Base-by-base conservation (phyloP, 441 rosid genomes). In the Erodium texanum region DNA sequence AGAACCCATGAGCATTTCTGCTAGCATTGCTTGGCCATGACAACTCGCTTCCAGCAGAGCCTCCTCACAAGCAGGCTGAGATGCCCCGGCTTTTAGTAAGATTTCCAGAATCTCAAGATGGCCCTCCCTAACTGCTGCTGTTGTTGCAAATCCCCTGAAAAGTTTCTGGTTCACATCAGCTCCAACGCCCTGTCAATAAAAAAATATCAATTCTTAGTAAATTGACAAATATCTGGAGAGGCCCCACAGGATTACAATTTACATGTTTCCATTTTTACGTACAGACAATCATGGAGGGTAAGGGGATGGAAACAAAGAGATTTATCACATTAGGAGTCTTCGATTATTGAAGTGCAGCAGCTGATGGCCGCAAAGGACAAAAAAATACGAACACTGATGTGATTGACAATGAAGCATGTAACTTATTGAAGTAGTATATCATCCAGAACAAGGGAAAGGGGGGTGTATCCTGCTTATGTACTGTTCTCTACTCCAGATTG, bases 101-200 rank as follows among this genome's bases (percentile, higher is more conserved):
- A 89, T 84, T 80, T 92, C 88, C 81, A 94, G 78, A 71, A 94
- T 86, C 83, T 87, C 86, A 22, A 81, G 80, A 70, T 79, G 89
- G 79, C 90, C 93, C 84, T 89, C 98, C 79, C 99, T 87, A 64
- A 86, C 97, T 36, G 98, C 96, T 58, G 88, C 91, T 69, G 98
- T 88, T 24, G 94, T 86, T 24, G 99, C 94, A 68, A 77, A 92
- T 24, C 99, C 98, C 82, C 88, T 86, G 80, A 94, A 87, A 19
- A 91, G 88, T 79, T 86, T 89, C 89, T 85, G 96, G 84, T 89
- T 94, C 66, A 92, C 96, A 70, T 94, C 97, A 70, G 97, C 99
- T 68, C 99, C 98, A 65, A 74, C 50, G 74, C 85, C 82, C 98
- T 94, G 93, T 69, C 71, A 82, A 62, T 75, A 62, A 63, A 50